A percentile compares a stretch with the other conserved stretches of the same genome.
Conservation (phyloP, 768 basidiomycete genomes). For the Tulasnella sp. region DNA sequence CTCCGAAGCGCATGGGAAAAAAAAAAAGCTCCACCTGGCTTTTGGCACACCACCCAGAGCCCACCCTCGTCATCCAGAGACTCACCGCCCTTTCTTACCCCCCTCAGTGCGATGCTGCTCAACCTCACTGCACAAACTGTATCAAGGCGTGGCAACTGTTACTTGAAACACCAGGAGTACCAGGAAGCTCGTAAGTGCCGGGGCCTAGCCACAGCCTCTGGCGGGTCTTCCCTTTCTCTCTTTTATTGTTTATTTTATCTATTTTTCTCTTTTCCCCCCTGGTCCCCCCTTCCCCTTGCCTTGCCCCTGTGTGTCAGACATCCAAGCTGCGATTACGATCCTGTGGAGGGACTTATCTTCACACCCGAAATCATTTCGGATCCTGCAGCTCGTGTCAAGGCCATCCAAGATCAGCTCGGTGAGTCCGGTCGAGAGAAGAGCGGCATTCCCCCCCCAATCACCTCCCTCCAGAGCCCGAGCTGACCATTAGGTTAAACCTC, state of each 20-base stretch:
- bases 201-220: not conserved
- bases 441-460: not conserved
- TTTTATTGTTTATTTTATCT: not conserved
- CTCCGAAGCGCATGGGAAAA: not conserved
- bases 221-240: too few relatives aligned
- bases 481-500: not conserved
- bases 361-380: slow-evolving; percentile 12
- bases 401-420: too few relatives aligned
- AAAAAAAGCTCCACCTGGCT: not conserved
- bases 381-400: not conserved
- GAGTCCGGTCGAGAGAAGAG: too few relatives aligned
- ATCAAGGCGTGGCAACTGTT: slow-evolving; percentile 24
- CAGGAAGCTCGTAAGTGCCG: not conserved
- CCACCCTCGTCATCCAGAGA: not conserved
- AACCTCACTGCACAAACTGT: slow-evolving; percentile 28
- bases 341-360: slow-evolving; percentile 23
- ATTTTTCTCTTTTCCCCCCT: too few relatives aligned
- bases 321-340: slow-evolving; percentile 23
- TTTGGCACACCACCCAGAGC: not conserved
- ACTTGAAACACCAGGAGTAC: slow-evolving; percentile 10
- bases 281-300: not conserved
- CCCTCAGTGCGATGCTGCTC: slow-evolving; percentile 27
- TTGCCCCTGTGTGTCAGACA: not conserved
- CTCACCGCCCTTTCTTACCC: not conserved
- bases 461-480: not conserved